Base-by-base conservation (phyloP, 2,329 filamentous ascomycete genomes). In the Mycosphaerella sp. region DNA sequence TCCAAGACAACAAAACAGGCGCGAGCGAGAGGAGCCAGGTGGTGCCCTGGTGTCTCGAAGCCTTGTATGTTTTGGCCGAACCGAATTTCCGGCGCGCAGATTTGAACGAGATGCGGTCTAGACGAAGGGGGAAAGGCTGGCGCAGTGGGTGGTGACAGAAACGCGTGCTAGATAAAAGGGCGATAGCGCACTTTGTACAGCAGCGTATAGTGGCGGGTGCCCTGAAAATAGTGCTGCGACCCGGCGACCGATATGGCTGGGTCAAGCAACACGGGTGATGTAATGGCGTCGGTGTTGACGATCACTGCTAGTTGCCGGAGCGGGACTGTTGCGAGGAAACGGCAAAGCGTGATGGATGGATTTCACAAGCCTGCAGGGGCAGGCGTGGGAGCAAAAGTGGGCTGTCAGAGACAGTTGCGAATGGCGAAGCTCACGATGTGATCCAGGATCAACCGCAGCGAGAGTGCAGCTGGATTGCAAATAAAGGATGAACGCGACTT, bases 161-260 rank as follows among this genome's bases (percentile, higher is more conserved):
- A 43, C 48, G 44, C 43, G 56, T 56, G 59, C 60, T 64, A 63
- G 60, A 40, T 53, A 44, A 47, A 59, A 59, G 58, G 52, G 43
- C 57, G 49, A 60, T 62, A 62, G 62, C 57, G 59, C 54, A 54
- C 47, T 51, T 60, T 61, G 57, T 55, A n/a, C n/a, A 56, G 53
- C 47, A 55, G 54, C 55, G 60, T 61, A 60, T 58, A 53, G 68
- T 62, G 61, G 62, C 66, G 64, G 57, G 58, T 63, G 62, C 65
- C 66, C 64, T 64, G 66, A 62, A 64, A 66, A 62, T 64, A 65
- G 63, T 61, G 65, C 63, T 56, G 59, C 46, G 43, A 60, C 60
- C 65, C 64, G 56, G 54, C 59, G 58, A 60, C 54, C 53, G 59
- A 59, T 59, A 58, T 52, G 59, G 61, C 56, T 60, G 57, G 61